Base-by-base conservation (phyloP, 495 filamentous ascomycete genomes). In the Aspergillus taichungensis region DNA sequence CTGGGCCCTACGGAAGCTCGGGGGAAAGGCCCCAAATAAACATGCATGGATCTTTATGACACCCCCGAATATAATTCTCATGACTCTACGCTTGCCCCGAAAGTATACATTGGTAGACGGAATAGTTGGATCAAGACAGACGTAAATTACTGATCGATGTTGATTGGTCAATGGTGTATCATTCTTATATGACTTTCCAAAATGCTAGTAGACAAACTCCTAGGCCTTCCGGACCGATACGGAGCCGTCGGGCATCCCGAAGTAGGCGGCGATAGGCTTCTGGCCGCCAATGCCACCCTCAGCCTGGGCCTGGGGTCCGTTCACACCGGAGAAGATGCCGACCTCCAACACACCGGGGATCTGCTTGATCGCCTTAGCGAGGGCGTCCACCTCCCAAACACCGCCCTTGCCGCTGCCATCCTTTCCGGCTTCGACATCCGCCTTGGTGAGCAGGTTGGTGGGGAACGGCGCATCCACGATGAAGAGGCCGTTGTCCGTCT, bases 401-500 rank as follows among this genome's bases (percentile, higher is more conserved):
- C 83, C 80, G 28, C 68, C 63, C 49, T 68, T 64, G 9, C 74
- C 75, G 37, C 61, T 67, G 9, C 78, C 79, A 6, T 68, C 60
- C 47, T 64, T 53, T 31, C 66, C 68, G 13, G 56, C 64, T 13
- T 34, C 66, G 8, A 82, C 59, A 54, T 91, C 87, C 12, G 65
- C 61, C 30, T 76, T 58, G 29, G 83, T 77, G 18, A 85, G 67
- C 27, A 95, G 69, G 8, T 24, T 24, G 18, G 82, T 73, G 31
- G 71, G 66, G 69, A 98, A 96, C 0, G 86, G 84, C 8, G 90
- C 92, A 57, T 97, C 92, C 52, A 98, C 78, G 47, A 98, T 84
- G 74, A 85, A 91, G 73, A 94, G 86, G 50, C 79, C 82, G 61
- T 98, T 94, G 65, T 98, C 92, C 9, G 94, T 97, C 56, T 94